Conservation (phyloP, 768 basidiomycete species). For the Clavaria fumosa region DNA sequence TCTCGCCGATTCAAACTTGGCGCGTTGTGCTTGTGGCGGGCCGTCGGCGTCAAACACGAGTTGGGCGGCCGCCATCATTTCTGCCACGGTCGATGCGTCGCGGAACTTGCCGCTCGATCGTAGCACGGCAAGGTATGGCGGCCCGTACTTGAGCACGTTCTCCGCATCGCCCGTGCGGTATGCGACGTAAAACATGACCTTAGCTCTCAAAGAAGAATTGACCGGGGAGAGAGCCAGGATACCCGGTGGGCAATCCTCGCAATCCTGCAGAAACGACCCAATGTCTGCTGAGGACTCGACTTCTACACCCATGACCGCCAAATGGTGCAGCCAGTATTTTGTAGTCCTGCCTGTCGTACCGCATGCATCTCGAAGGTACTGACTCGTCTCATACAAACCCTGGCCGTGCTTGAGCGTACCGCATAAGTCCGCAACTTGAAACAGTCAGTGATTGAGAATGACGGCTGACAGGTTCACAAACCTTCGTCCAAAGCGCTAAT, state of each 20-base stretch:
- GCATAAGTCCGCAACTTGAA: not conserved
- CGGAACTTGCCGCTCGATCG: not conserved
- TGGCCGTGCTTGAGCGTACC: not conserved
- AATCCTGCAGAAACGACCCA: not conserved
- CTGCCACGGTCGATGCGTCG: constrained; percentile 1
- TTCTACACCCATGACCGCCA: constrained; percentile 1
- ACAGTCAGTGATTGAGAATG: too few relatives aligned
- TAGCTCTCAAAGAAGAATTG: constrained; percentile 1
- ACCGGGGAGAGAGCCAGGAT: too few relatives aligned
- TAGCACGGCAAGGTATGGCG: not conserved
- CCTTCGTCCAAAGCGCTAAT: not conserved
- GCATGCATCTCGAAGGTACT: not conserved
- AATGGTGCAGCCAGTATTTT: constrained; percentile 1
- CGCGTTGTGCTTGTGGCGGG: not conserved
- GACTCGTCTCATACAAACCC: not conserved
- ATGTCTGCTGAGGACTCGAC: not conserved
- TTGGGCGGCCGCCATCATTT: constrained; percentile 2
- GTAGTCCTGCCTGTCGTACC: not conserved
- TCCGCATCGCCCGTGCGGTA: not conserved
- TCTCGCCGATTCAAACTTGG: constrained; percentile 1
- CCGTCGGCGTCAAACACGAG: not conserved
- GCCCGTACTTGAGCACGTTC: constrained; percentile 1
- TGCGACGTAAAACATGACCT: constrained; percentile 1
- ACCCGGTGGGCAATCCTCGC: not conserved
- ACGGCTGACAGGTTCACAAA: too few relatives aligned